These are phyloP conservation scores for Sophora flavescens DNA, from an alignment of 306 rosid species.

Conservation along the genomic window DNA sequence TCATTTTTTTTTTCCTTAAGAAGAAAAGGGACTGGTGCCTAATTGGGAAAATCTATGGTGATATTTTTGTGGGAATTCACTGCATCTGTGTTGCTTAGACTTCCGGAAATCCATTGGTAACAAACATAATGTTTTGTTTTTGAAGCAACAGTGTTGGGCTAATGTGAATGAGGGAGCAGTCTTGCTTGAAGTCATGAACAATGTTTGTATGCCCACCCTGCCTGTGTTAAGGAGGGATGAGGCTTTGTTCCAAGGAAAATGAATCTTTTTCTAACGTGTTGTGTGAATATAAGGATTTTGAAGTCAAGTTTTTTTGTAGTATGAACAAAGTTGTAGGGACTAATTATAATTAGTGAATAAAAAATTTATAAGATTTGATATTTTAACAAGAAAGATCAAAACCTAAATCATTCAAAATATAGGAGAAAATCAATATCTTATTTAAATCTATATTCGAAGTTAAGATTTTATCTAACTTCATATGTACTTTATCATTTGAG, in stretches of 20 bases:
- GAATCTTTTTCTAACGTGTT: constrained; percentile 9
- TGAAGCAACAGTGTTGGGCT: constrained; percentile 20
- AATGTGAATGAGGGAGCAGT: background rate
- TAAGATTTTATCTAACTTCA: background rate
- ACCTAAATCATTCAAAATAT: no score
- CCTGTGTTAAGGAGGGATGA: constrained; percentile 4
- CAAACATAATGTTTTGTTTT: constrained; percentile 34
- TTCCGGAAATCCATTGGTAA: constrained; percentile 14
- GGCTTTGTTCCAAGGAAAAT: background rate
- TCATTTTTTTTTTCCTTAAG: background rate
- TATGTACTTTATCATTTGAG: background rate
- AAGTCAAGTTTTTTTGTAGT: constrained; percentile 12
- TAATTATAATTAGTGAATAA: background rate
- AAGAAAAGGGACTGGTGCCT: constrained; percentile 16
- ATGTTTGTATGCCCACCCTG: constrained; percentile 20
- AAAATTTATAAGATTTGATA: no score
- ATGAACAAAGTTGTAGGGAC: background rate
- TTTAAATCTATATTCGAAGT: no score
- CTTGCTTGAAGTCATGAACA: background rate
- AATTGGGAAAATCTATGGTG: background rate
- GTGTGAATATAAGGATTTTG: constrained; percentile 16
- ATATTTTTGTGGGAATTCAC: constrained; percentile 45
- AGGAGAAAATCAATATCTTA: background rate
- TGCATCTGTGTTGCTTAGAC: constrained; percentile 22
- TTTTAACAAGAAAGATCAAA: background rate